Evolutionary conservation across 768 basidiomycete genomes (phyloP).

Genomic region (Suillus paluster): DNA sequence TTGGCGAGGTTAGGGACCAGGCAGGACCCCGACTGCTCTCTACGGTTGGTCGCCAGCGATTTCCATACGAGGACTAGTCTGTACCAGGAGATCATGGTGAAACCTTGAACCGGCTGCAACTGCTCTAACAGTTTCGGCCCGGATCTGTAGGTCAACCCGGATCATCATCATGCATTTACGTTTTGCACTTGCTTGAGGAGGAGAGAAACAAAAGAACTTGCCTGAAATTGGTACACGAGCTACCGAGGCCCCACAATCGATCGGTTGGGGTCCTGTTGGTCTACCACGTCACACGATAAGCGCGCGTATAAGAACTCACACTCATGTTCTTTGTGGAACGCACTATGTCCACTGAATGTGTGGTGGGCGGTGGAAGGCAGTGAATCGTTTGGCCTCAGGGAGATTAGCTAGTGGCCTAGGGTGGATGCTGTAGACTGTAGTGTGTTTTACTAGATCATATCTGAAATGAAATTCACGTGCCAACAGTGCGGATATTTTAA

Average conservation of each 20-base stretch:
- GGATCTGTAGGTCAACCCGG: too few species aligned
- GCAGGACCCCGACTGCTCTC: neutral
- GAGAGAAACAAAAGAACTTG: neutral
- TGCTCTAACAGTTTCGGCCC: too few species aligned
- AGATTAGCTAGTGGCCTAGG: neutral
- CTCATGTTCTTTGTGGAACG: neutral
- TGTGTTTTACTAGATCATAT: neutral
- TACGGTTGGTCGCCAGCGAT: neutral
- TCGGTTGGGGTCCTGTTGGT: neutral
- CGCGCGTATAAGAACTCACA: neutral
- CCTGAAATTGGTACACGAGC: neutral
- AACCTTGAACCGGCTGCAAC: too few species aligned
- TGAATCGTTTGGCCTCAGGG: too few species aligned
- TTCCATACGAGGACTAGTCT: neutral
- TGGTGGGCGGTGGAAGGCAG: too few species aligned
- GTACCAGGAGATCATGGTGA: too few species aligned
- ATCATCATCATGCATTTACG: too few species aligned
- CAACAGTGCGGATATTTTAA: constrained; percentile 3
- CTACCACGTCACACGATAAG: neutral
- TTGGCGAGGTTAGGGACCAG: neutral
- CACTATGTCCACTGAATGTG: constrained; percentile 2
- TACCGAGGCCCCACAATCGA: neutral
- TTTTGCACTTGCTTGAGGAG: neutral
- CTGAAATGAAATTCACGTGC: constrained; percentile 5
- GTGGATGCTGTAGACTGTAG: too few species aligned